Evolutionary conservation across 805 yeast species (phyloP), one percentile per base, ranked within the genome.

Genomic region (Metschnikowia reukaufii): DNA sequence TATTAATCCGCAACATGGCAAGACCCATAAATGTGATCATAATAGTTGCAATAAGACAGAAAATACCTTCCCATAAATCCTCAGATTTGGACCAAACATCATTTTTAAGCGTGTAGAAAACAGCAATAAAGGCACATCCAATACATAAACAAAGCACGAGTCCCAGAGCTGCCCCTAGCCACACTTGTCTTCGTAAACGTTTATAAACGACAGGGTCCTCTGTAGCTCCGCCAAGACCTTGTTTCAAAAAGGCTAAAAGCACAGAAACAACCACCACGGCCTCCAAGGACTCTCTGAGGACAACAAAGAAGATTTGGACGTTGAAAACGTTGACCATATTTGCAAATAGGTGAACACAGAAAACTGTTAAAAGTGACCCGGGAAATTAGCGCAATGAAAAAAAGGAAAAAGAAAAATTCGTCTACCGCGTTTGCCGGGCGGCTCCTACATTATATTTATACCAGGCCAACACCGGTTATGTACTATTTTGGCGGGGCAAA

Each of bases 1-100:
- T 90, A 76, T 91, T 91, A 67, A 92, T 78, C 70, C 98, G 82
- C 63, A 92, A 79, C 96, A 92, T 88, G 47, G 97, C 96, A 61
- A 92, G 79, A 66, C 99, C 98, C 97, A 92, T 91, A 59, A 86
- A 59, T 10, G 97, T 81, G 62, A 92, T 92, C 81, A 92, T 81
- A 39, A 88, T 72, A 0, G 96, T 81, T 2, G 98, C 99, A 66
- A 92, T 83, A 56, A 92, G 72, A 70, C 95, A 88, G 65, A 92
- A 90, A 48, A 88, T 76, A 73, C 97, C 98, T 78, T 92, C 98
- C 98, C 98, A 92, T 48, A 92, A 67, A 66, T 92, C 97, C 67
- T 92, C 99, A 17, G 96, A 82, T 10, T 67, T 63, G 42, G 92
- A 76, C 87, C 96, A 92, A 54, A 92, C 79, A 78, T 92, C 95